phyloP scores from a whole-genome alignment of 2,329 filamentous ascomycete species.

The Stromatinia cepivora region DNA sequence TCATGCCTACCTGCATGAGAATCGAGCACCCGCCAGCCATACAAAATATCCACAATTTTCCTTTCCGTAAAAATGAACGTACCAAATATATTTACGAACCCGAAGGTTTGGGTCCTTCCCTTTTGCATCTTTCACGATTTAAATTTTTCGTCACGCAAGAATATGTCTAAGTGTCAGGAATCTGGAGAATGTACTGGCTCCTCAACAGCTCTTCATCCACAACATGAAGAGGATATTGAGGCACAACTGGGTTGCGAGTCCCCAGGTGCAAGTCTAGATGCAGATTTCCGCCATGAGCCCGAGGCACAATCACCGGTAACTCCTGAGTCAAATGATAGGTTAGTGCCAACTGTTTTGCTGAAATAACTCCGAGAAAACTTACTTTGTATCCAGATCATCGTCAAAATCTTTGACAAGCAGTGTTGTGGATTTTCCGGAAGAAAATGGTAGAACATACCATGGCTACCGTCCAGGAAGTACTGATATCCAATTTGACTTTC shows the following conservation, averaged over 20 bases:
- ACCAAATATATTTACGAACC: slow-evolving; percentile 3
- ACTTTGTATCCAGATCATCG: not conserved
- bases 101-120: not conserved
- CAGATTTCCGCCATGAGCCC: not conserved
- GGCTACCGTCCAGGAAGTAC: slow-evolving; percentile 20
- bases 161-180: slow-evolving; percentile 13
- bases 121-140: slow-evolving; percentile 2
- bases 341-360: not conserved
- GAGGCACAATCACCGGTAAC: slow-evolving; percentile 3
- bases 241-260: not conserved
- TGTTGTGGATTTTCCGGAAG: slow-evolving; percentile 32
- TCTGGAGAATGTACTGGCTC: not conserved
- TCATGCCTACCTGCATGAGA: slow-evolving; percentile 12
- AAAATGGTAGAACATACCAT: slow-evolving; percentile 37
- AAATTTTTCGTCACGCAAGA: not conserved
- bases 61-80: not conserved
- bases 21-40: not conserved
- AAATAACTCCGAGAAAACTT: not conserved
- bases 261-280: not conserved
- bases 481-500: not conserved
- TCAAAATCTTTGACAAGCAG: slow-evolving; percentile 31
- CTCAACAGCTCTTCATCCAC: not conserved
- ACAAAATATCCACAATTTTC: not conserved
- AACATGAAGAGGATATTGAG: not conserved
- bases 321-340: slow-evolving; percentile 12